These are phyloP conservation scores for Periconia digitata DNA, from an alignment of 2,329 filamentous ascomycete genomes.

Conservation along the genomic window DNA sequence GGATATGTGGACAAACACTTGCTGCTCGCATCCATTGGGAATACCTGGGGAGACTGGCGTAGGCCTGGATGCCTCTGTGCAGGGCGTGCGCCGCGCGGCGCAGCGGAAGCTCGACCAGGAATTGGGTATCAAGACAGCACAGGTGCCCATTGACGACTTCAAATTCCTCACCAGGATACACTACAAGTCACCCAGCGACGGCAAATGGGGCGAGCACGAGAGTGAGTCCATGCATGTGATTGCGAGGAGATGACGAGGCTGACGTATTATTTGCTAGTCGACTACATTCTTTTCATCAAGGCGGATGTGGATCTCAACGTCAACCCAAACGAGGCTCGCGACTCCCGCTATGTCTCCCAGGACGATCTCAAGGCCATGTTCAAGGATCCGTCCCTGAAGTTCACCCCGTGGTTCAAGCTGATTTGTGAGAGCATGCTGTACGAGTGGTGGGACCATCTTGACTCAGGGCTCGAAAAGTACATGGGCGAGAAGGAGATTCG, in stretches of 20 bases:
- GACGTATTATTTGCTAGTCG: constrained; percentile 60
- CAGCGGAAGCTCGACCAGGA: constrained; percentile 94
- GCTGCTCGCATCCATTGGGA: constrained; percentile 94
- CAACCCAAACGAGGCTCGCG: constrained; percentile 88
- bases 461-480: constrained; percentile 80
- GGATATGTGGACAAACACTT: constrained; percentile 99
- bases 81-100: constrained; percentile 87
- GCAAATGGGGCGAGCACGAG: constrained; percentile 98
- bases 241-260: constrained; percentile 13
- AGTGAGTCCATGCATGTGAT: constrained; percentile 61
- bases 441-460: constrained; percentile 92
- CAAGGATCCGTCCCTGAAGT: constrained; percentile 74
- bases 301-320: constrained; percentile 80
- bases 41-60: constrained; percentile 89
- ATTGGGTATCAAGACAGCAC: constrained; percentile 83
- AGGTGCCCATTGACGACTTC: constrained; percentile 90
- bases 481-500: constrained; percentile 83
- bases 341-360: constrained; percentile 78
- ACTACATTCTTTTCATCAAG: constrained; percentile 96
- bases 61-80: constrained; percentile 75
- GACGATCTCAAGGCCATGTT: constrained; percentile 86
- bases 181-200: constrained; percentile 95
- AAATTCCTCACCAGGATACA: constrained; percentile 95
- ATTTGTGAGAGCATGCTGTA: constrained; percentile 98
- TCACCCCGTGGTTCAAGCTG: constrained; percentile 99